Conservation (phyloP, 106 monocot genomes). For the Apostasia shenzhenica region DNA sequence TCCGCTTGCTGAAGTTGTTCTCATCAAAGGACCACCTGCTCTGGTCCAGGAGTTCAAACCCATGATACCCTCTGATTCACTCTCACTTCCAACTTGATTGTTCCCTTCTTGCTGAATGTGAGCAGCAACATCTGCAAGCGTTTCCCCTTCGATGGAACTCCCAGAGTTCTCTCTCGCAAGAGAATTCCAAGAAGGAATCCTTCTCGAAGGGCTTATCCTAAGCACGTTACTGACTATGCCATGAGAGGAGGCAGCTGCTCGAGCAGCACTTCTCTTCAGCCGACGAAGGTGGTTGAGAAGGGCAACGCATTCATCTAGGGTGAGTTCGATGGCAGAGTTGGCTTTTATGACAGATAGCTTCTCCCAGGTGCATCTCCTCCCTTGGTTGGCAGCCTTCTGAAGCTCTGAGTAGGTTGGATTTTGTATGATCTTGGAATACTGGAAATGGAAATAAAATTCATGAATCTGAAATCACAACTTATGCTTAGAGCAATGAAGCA, state of each 20-base stretch:
- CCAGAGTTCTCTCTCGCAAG: constrained; percentile 57
- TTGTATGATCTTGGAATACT: constrained; percentile 78
- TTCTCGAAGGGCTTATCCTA: constrained; percentile 31
- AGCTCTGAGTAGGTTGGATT: constrained; percentile 70
- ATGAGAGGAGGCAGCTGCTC: constrained; percentile 44
- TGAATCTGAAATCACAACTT: no score
- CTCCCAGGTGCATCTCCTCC: constrained; percentile 85
- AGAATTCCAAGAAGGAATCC: constrained; percentile 68
- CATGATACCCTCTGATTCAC: constrained; percentile 46
- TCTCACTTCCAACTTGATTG: constrained; percentile 40
- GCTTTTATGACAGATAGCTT: constrained; percentile 77
- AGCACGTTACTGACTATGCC: constrained; percentile 4
- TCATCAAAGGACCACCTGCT: constrained; percentile 60
- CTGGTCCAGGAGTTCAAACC: constrained; percentile 58
- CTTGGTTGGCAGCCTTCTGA: constrained; percentile 83
- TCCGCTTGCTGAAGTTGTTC: constrained; percentile 44
- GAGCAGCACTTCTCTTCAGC: constrained; percentile 58
- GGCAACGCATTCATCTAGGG: constrained; percentile 72
- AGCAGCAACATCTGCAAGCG: constrained; percentile 10
- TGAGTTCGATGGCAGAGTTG: constrained; percentile 82
- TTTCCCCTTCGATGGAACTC: constrained; percentile 51
- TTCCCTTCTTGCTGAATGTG: constrained; percentile 8
- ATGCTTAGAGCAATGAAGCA: no score
- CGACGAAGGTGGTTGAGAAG: constrained; percentile 79
- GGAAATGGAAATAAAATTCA: neutral